Percentiles rank a stretch among this genome's conserved stretches.
Evolutionary conservation across 1,284 basidiomycete species (phyloP).

Genomic region (Ceratobasidium sp.): DNA sequence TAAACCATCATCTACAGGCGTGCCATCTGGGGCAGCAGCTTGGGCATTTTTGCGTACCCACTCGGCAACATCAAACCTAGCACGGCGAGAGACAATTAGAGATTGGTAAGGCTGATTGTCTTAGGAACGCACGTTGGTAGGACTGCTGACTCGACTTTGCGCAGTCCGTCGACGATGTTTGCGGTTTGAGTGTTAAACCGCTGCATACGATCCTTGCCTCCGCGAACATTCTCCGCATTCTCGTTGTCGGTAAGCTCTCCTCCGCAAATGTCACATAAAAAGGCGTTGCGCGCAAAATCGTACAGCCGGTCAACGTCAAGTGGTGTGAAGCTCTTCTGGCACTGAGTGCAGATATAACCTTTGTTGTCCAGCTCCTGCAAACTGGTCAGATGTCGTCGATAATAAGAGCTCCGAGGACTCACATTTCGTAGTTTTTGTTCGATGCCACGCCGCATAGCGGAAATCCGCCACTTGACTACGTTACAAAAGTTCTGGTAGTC

Average conservation of each 20-base stretch:
- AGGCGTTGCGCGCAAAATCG: constrained; percentile 67
- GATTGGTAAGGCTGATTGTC: neutral
- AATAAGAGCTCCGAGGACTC: constrained; percentile 47
- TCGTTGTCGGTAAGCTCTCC: constrained; percentile 90
- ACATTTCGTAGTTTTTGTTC: constrained; percentile 87
- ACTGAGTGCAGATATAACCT: constrained; percentile 93
- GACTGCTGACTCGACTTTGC: constrained; percentile 87
- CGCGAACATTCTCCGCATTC: constrained; percentile 80
- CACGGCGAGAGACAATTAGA: neutral
- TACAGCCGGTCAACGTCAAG: constrained; percentile 85
- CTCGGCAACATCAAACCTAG: constrained; percentile 79
- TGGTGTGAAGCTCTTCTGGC: constrained; percentile 82
- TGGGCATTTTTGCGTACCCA: constrained; percentile 76
- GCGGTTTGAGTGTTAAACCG: constrained; percentile 92
- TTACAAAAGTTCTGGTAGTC: constrained; percentile 96
- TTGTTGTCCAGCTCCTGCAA: constrained; percentile 89
- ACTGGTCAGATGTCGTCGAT: neutral
- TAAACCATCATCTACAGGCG: constrained; percentile 58
- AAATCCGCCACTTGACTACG: constrained; percentile 96
- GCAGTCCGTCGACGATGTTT: constrained; percentile 83
- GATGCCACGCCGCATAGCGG: constrained; percentile 90
- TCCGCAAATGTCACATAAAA: constrained; percentile 71
- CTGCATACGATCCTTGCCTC: constrained; percentile 93
- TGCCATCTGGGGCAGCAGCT: constrained; percentile 62
- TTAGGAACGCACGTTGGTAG: constrained; percentile 69